Evolutionary conservation across 2,329 filamentous ascomycete species (phyloP), one percentile per base, ranked within the genome.

Genomic region (Podosphaera aphanis): DNA sequence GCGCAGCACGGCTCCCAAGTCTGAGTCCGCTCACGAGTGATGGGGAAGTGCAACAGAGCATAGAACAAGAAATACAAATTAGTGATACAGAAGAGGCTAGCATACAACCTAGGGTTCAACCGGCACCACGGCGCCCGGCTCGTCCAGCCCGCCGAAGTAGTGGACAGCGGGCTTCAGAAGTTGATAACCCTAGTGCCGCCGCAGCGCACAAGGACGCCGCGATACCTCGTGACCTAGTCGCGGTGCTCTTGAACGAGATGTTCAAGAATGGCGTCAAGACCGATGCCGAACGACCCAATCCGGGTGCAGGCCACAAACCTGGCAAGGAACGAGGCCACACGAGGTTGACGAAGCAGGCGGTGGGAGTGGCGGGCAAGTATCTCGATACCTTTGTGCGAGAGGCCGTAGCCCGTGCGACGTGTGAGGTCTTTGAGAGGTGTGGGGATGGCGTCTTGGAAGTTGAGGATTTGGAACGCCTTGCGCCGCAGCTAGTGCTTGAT

Each of bases 331-430:
- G 39, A 21, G 45, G 46, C 16, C 40, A 71, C 47, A 86, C 80
- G 20, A 70, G 79, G 52, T 76, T 93, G 51, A 77, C 77, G 6
- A 77, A 74, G 54, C 81, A 85, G 56, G 84, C 84, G 3, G 83
- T 86, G 59, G 69, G 66, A 5, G 73, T 85, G 1, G 71, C 86
- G 48, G 79, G 76, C 13, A 84, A 79, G 63, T 95, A 95, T 59
- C 71, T 94, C 61, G 84, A 94, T 61, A 74, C 88, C 0, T 95
- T 94, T 63, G 80, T 93, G 45, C 71, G 81, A 50, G 88, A 95
- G 64, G 83, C 84, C 1, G 76, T 95, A 58, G 83, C 84, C 15
- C 65, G 88, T 57, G 77, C 83, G 35, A 73, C 77, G 8, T 74
- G 76, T 48, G 80, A 79, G 57, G 66, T 60, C 36, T 62, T 67